These are phyloP conservation scores for Selenicereus undatus DNA, from an alignment of 148 eudicot genomes.

Conservation along the genomic window DNA sequence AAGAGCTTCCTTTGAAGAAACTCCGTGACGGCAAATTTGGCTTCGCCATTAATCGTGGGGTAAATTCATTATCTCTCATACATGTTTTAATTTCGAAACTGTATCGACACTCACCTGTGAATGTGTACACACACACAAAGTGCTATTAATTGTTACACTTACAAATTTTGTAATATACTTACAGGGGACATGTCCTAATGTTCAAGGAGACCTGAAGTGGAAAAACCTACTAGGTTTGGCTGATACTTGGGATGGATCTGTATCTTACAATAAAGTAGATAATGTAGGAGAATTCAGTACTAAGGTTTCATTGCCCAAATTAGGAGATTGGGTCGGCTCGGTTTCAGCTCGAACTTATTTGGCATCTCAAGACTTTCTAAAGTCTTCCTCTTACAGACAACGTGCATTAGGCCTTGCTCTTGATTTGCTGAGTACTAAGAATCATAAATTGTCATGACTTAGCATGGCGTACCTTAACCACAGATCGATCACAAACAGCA, in stretches of 20 bases:
- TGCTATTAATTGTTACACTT: too few relatives aligned
- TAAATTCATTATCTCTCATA: conserved; percentile 7
- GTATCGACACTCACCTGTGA: conserved; percentile 36
- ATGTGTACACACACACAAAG: conserved; percentile 21
- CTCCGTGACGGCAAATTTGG: not conserved
- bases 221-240: conserved; percentile 79
- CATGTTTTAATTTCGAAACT: conserved; percentile 20
- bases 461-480: conserved; percentile 64
- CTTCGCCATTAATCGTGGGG: conserved; percentile 12
- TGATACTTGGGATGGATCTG: conserved; percentile 83
- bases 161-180: conserved; percentile 15
- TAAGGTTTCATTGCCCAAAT: conserved; percentile 73
- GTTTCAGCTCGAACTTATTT: conserved; percentile 65
- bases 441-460: conserved; percentile 67
- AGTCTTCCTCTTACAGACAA: conserved; percentile 80
- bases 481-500: conserved; percentile 85
- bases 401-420: conserved; percentile 60
- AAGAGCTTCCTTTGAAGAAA: too few relatives aligned
- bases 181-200: conserved; percentile 81
- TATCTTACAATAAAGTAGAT: conserved; percentile 63
- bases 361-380: conserved; percentile 84
- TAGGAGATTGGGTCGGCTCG: conserved; percentile 45
- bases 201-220: conserved; percentile 68
- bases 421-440: conserved; percentile 57
- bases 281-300: conserved; percentile 70